These are phyloP conservation scores for Solanum medicagineum DNA, from an alignment of 257 asterid genomes.

Conservation along the genomic window DNA sequence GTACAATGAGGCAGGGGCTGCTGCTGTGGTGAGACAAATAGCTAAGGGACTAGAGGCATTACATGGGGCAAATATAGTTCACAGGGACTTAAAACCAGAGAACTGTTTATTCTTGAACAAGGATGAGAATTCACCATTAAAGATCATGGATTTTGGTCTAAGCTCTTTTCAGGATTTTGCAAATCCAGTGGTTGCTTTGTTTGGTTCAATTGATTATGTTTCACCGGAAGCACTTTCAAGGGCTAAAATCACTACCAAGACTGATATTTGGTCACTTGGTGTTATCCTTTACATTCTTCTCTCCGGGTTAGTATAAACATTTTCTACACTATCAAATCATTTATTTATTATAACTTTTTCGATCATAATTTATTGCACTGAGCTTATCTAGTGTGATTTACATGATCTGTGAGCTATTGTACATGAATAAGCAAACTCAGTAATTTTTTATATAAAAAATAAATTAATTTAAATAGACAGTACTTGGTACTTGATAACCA, in stretches of 20 bases:
- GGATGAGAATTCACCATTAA: constrained; percentile 49
- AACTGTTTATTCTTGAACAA: constrained; percentile 60
- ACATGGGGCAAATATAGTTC: constrained; percentile 50
- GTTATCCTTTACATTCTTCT: constrained; percentile 82
- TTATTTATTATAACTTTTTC: too few species aligned
- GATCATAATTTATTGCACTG: too few species aligned
- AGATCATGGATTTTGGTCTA: constrained; percentile 83
- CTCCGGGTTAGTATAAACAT: constrained; percentile 41
- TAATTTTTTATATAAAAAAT: too few species aligned
- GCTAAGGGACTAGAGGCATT: constrained; percentile 52
- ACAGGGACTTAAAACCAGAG: constrained; percentile 82
- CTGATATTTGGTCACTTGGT: constrained; percentile 84
- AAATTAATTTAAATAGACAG: neutral
- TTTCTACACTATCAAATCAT: too few species aligned
- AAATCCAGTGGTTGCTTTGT: constrained; percentile 68
- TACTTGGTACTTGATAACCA: neutral
- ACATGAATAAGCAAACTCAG: too few species aligned
- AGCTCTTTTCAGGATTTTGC: constrained; percentile 78
- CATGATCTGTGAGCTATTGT: too few species aligned
- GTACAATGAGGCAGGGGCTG: constrained; percentile 46
- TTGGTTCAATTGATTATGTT: constrained; percentile 77
- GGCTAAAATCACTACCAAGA: constrained; percentile 38
- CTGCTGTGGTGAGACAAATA: constrained; percentile 58
- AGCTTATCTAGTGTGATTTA: too few species aligned
- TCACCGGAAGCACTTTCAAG: constrained; percentile 75